Evolutionary conservation across 805 yeast species (phyloP), one percentile per base, ranked within the genome.

Genomic region (Torulaspora indica): DNA sequence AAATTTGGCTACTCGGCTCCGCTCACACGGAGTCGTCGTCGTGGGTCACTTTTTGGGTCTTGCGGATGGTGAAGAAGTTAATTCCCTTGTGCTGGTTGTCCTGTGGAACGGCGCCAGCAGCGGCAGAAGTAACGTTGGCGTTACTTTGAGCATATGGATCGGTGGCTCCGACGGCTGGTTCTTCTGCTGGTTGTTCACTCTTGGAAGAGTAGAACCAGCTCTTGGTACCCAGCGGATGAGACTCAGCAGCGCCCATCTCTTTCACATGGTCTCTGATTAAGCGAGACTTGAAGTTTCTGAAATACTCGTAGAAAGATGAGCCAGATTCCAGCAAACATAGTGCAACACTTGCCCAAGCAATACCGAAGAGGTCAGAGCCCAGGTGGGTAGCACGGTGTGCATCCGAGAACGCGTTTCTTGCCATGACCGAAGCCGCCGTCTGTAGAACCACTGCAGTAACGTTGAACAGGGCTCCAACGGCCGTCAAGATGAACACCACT

Each of bases 351-450:
- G 88, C 83, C 95, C 95, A 85, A 5, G 79, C 59, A 43, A 83
- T 58, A 57, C 84, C 90, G 61, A 80, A 62, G 57, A 76, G 64
- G 37, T 76, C 67, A 25, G 78, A 72, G 49, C 88, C 86, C 46
- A 84, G 51, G 43, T 73, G 68, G 33, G 80, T 72, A 12, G 52
- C 46, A 49, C 70, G 58, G 34, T 69, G 73, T 23, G 64, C 75
- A 47, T 68, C 61, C 31, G 64, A 58, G 75, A 90, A 90, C 22
- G 83, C 82, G 56, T 79, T 72, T 61, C 74, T 81, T 37, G 86
- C 93, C 70, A 85, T 60, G n/a, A 83, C 95, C 49, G 75, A 65
- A 35, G 77, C 85, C 2, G 95, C 93, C 27, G 96, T 87, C 63
- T 79, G 77, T 59, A 82, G 69, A 9, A 85, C 70, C 35, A 84